Base-by-base conservation (phyloP, 495 filamentous ascomycete genomes). In the Neurospora sp. region DNA sequence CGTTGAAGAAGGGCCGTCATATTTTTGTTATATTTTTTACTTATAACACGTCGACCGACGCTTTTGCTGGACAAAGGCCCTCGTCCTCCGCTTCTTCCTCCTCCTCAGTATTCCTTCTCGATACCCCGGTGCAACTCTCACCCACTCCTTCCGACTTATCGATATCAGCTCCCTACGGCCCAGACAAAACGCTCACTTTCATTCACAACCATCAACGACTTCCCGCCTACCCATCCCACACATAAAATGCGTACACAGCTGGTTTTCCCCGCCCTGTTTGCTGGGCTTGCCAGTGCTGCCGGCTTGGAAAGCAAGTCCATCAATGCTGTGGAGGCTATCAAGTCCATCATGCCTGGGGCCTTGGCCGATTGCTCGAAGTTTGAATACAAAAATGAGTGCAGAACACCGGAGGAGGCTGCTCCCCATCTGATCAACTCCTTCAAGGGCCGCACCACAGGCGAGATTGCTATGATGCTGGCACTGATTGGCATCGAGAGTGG, bases 401-500 rank as follows among this genome's bases (percentile, higher is more conserved):
- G 86, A 8, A 93, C 91, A 0, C 88, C 90, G 39, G 81, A 78
- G 46, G 83, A 90, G 76, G 92, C 91, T 4, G 90, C 88, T 0
- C 86, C 86, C 0, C 85, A 82, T 75, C 46, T 84, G 38, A 69
- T 76, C 75, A 74, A 81, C 48, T 75, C 78, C 62, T 73, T 79
- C 72, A 71, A 71, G 59, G 76, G 80, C 48, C 39, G 80, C 71
- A 76, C 75, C 75, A 82, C 79, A 0, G 86, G 81, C 5, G 88
- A 92, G 77, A 88, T 90, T 71, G 89, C 92, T 3, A 92, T 88
- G 12, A 72, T 93, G 11, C 75, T 93, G 72, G 81, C 85, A 2
- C 75, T 90, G 44, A 91, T 93, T 78, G 88, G 89, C 5, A 89
- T 89, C 79, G 94, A 97, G 80, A 88, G 85, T 27, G 88, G 71